These are phyloP conservation scores for Ascoidea tarda DNA, from an alignment of 805 yeast species.

Conservation along the genomic window DNA sequence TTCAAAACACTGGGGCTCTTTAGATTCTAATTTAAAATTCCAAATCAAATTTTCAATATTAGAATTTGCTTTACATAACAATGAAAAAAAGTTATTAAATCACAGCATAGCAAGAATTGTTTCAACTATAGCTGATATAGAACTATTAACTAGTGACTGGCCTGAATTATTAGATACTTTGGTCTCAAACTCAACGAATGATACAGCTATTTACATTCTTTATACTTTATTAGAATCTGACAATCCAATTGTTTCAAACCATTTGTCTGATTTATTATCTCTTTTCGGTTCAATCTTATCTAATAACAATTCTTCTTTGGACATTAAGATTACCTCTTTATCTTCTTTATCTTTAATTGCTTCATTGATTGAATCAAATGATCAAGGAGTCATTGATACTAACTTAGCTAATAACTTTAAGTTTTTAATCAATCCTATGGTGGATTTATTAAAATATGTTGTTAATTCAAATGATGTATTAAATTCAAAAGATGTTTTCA, in stretches of 20 bases:
- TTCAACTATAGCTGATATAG: conserved; percentile 70
- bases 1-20: conserved; percentile 45
- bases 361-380: conserved; percentile 48
- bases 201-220: conserved; percentile 71
- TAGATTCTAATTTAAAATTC: conserved; percentile 32
- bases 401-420: conserved; percentile 39
- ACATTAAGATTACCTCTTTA: conserved; percentile 72
- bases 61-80: conserved; percentile 51
- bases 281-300: conserved; percentile 54
- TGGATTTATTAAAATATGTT: conserved; percentile 65
- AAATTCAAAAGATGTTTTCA: conserved; percentile 62
- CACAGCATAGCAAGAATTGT: conserved; percentile 86
- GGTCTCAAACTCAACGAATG: conserved; percentile 51
- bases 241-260: conserved; percentile 38
- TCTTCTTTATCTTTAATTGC: conserved; percentile 62
- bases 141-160: conserved; percentile 62
- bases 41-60: conserved; percentile 58
- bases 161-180: conserved; percentile 59
- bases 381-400: conserved; percentile 29
- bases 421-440: conserved; percentile 63
- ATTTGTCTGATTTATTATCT: conserved; percentile 52
- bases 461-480: conserved; percentile 59
- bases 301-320: conserved; percentile 41
- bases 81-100: conserved; percentile 50
- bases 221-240: conserved; percentile 64